Evolutionary conservation across 257 asterid genomes (phyloP), one percentile per base, ranked within the genome.

Genomic region (Verbena officinalis): DNA sequence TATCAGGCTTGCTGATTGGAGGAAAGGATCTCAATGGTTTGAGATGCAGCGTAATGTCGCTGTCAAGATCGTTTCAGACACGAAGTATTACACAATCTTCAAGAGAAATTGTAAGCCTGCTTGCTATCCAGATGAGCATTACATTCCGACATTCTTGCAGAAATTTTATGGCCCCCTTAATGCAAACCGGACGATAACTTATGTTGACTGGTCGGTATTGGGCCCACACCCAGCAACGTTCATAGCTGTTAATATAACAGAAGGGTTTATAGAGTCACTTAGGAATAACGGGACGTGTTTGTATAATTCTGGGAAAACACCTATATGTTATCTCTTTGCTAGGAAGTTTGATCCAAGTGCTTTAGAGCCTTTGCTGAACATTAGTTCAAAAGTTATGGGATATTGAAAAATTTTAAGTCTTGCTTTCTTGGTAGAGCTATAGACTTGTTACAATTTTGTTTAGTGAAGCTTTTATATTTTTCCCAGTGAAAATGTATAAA

Each of bases 11-110:
- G 42, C 74, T 24, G 95, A 94, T 13, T 94, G 99, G 99, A 79
- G 96, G 56, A 94, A 94, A 84, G 99, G 99, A 11, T 94, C 99
- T 0, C 96, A 90, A 14, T 94, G 99, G 99, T 90, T 94, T 9
- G 99, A 94, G 79, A 78, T 90, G 71, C 87, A 84, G 13, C 95
- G 99, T 0, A 34, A 67, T 24, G 50, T 94, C 52, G 99, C 99
- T 6, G 44, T 90, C 73, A 55, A 74, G 61, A 61, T 90, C 39
- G 79, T 94, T 16, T 77, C 89, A 4, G 99, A 94, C 60, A 70
- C 89, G 48, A 88, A 86, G 68, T 90, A 88, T 71, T 90, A 90
- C 74, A 20, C 50, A 4, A 70, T 90, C 65, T 90, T 90, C 82
- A 84, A 60, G 73, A 84, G 73, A 69, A 69, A 86, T 38, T 94